Evolutionary conservation across 805 yeast species (phyloP).

Genomic region (Yarrowia osloensis): DNA sequence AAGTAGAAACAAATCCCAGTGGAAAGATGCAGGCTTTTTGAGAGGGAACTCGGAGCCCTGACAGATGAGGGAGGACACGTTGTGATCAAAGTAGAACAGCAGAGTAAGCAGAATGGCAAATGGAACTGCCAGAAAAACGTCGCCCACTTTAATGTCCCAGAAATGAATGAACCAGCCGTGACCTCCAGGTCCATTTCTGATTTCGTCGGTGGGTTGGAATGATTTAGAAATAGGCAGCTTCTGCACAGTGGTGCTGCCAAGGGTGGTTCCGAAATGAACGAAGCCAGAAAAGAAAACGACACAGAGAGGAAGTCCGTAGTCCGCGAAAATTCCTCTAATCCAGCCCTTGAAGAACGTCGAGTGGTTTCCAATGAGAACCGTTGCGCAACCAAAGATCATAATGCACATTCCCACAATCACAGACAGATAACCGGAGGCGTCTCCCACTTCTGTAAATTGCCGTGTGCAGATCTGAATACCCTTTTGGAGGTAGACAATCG

Average conservation of each 20-base stretch:
- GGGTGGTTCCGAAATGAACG: conserved; percentile 82
- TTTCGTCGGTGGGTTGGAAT: conserved; percentile 65
- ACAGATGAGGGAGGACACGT: conserved; percentile 89
- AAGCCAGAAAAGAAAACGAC: conserved; percentile 92
- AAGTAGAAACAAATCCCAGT: conserved; percentile 83
- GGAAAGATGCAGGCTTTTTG: conserved; percentile 84
- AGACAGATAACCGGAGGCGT: conserved; percentile 64
- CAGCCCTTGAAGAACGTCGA: conserved; percentile 62
- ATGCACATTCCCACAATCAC: conserved; percentile 73
- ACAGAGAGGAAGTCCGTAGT: conserved; percentile 80
- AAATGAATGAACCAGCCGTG: conserved; percentile 79
- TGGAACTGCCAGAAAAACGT: conserved; percentile 87
- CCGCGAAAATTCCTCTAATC: conserved; percentile 71
- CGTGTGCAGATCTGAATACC: conserved; percentile 78
- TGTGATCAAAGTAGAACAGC: conserved; percentile 91
- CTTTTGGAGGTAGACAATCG: conserved; percentile 82
- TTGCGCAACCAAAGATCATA: conserved; percentile 64
- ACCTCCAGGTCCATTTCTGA: conserved; percentile 37
- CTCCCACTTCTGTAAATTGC: conserved; percentile 57
- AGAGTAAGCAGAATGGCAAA: conserved; percentile 84
- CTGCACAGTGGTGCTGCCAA: conserved; percentile 58
- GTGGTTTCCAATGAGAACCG: conserved; percentile 53
- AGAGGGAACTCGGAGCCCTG: conserved; percentile 81
- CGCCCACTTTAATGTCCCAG: conserved; percentile 71
- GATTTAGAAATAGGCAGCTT: conserved; percentile 69